Conservation (phyloP, 2,329 filamentous ascomycete species). For the Arthrinium phaeospermum region DNA sequence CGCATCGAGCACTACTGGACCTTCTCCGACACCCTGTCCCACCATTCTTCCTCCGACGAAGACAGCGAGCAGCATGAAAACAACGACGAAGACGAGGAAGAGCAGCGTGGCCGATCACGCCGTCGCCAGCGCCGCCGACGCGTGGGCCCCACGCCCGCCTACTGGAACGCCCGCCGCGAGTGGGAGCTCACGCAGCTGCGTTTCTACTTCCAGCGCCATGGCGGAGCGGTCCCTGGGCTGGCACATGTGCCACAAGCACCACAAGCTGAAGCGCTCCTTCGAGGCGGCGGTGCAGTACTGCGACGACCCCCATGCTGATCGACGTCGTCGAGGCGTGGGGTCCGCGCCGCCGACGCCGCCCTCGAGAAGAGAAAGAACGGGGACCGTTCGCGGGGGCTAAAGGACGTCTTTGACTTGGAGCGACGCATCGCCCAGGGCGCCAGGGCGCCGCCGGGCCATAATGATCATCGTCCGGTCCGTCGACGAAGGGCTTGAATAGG, state of each 20-base stretch:
- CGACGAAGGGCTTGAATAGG: neutral
- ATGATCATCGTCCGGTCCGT: neutral
- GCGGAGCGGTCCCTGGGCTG: slow-evolving; percentile 29
- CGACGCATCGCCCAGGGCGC: neutral
- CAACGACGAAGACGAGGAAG: neutral
- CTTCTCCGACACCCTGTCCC: neutral
- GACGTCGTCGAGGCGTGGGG: slow-evolving; percentile 34
- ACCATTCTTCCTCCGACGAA: neutral
- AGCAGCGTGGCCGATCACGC: neutral
- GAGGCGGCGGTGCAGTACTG: slow-evolving; percentile 39
- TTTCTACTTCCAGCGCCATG: slow-evolving; percentile 33
- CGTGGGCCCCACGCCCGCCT: slow-evolving; percentile 23
- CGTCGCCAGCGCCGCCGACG: slow-evolving; percentile 4
- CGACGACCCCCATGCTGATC: slow-evolving; percentile 32
- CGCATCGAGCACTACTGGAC: slow-evolving; percentile 18
- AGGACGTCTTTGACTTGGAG: neutral
- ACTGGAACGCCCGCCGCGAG: slow-evolving; percentile 28
- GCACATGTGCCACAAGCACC: slow-evolving; percentile 26
- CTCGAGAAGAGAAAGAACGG: slow-evolving; percentile 22
- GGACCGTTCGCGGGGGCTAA: neutral
- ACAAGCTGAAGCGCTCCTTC: slow-evolving; percentile 32
- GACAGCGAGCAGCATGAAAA: neutral
- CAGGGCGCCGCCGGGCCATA: neutral
- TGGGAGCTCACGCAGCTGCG: slow-evolving; percentile 36
- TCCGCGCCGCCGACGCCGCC: slow-evolving; percentile 27